Evolutionary conservation across 2,329 filamentous ascomycete species (phyloP).

Genomic region (Trichoderma guizhouense): DNA sequence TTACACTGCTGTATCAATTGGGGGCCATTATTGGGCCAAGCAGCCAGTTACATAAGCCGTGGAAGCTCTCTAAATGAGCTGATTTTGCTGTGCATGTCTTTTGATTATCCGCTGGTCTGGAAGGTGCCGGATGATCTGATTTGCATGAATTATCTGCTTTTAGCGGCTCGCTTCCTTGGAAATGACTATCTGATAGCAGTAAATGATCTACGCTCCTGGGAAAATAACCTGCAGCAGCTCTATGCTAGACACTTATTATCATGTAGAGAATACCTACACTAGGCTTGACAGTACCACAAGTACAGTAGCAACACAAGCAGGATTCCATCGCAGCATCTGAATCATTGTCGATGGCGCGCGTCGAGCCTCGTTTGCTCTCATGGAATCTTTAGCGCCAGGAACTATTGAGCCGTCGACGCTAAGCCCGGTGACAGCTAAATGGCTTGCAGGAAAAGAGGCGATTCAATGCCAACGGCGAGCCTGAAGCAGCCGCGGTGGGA

Average conservation of each 20-base stretch:
- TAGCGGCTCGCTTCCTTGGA: not conserved
- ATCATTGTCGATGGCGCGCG: not conserved
- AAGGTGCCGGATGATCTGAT: slow-evolving; percentile 11
- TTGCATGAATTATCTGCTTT: not conserved
- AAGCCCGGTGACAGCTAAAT: slow-evolving; percentile 5
- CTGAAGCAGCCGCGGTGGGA: slow-evolving; percentile 11
- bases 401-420: slow-evolving; percentile 3
- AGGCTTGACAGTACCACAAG: not conserved
- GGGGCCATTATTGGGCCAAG: not conserved
- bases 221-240: not conserved
- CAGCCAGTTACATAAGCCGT: not conserved
- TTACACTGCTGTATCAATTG: not conserved
- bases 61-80: not conserved
- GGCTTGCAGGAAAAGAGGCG: not conserved
- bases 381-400: slow-evolving; percentile 3
- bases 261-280: not conserved
- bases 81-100: not conserved
- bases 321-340: not conserved
- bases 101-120: not conserved
- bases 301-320: not conserved
- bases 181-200: not conserved
- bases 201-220: not conserved
- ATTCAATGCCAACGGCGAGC: not conserved
- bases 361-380: not conserved
- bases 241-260: not conserved